Evolutionary conservation across 257 asterid genomes (phyloP), one percentile per base, ranked within the genome.

Genomic region (Petunia secreta): DNA sequence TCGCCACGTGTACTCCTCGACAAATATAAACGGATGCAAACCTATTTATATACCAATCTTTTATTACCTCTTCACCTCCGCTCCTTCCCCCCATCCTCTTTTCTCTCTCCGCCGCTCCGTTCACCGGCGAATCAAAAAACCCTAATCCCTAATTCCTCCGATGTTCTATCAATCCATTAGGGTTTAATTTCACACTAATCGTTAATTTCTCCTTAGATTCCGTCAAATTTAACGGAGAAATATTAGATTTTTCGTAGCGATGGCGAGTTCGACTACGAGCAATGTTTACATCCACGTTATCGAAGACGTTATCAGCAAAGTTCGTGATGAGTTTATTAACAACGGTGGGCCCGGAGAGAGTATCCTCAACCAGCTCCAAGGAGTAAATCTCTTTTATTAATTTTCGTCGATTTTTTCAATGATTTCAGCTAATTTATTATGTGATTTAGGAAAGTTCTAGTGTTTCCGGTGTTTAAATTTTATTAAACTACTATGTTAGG

Each of bases 251-350:
- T 66, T 46, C 68, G 41, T 54, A 57, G 75, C 13, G 62, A 95
- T 93, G 99, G 94, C 94, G 67, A 93, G 89, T 85, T 85, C 94
- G 10, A 80, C 89, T 79, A 95, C 99, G 63, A 93, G 97, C 86
- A 89, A 79, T 82, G 92, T 95, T 41, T 95, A 95, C 83, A 78
- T 89, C 85, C 90, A 90, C 55, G 98, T 95, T 79, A 95, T 95
- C 81, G 99, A 93, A 79, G 99, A 95, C 84, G 99, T 93, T 73
- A 89, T 95, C 88, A 92, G 79, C 89, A 95, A 95, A 88, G 92
- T 91, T 80, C 97, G 97, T 80, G 96, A 90, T 0, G 97, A 94
- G 89, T 91, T 92, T 85, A 79, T 82, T 89, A 81, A 83, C 77
- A 89, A 90, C 75, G 92, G 93, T 53, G 99, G 98, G n/a, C 97